Evolutionary conservation across 495 filamentous ascomycete genomes (phyloP).

Genomic region (Aspergillus sclerotiicarbonarius): DNA sequence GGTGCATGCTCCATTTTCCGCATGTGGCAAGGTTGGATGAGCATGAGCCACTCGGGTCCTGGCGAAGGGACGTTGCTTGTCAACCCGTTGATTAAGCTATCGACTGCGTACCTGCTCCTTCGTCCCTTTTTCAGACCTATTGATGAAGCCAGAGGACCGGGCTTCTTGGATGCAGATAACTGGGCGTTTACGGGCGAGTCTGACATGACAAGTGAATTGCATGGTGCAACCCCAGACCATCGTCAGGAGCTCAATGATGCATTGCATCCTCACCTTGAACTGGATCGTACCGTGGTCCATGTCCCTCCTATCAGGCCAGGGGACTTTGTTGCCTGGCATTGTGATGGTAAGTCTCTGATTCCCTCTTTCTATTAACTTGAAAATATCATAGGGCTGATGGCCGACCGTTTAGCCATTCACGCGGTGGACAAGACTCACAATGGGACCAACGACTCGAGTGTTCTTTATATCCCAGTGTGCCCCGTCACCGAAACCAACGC

Average conservation of each 20-base stretch:
- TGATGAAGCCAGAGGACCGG: slow-evolving; percentile 30
- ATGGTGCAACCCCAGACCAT: slow-evolving; percentile 64
- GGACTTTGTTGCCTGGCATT: slow-evolving; percentile 80
- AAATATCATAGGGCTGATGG: not conserved
- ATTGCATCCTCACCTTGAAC: slow-evolving; percentile 68
- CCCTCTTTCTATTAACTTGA: not conserved
- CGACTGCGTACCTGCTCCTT: slow-evolving; percentile 67
- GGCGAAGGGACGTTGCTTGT: slow-evolving; percentile 69
- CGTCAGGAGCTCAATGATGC: slow-evolving; percentile 63
- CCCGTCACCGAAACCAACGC: slow-evolving; percentile 66
- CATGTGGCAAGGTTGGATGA: slow-evolving; percentile 74
- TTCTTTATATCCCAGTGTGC: slow-evolving; percentile 74
- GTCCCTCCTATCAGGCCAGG: slow-evolving; percentile 68
- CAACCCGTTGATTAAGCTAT: slow-evolving; percentile 61
- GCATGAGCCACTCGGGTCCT: slow-evolving; percentile 58
- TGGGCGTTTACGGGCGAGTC: not conserved
- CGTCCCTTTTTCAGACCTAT: slow-evolving; percentile 69
- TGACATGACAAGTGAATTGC: slow-evolving; percentile 24
- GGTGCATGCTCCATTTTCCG: slow-evolving; percentile 72
- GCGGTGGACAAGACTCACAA: slow-evolving; percentile 66
- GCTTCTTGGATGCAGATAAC: not conserved
- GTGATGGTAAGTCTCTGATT: slow-evolving; percentile 43
- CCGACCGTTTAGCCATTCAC: slow-evolving; percentile 14
- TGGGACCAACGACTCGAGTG: slow-evolving; percentile 62
- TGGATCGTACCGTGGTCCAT: slow-evolving; percentile 64